Base-by-base conservation (phyloP, 768 basidiomycete genomes). In the Clitopilus passeckerianus region DNA sequence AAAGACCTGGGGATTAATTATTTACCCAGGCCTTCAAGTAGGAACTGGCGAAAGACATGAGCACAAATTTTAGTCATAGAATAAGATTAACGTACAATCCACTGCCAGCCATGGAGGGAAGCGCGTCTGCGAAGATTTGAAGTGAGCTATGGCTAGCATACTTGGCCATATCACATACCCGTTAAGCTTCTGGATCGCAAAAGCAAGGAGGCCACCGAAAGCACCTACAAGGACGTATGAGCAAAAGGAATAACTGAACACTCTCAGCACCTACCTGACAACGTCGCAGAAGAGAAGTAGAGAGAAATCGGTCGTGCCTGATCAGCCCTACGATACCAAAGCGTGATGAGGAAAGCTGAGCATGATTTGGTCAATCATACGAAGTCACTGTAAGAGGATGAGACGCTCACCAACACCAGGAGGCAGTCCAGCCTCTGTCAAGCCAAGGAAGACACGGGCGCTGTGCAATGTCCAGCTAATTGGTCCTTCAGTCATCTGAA, bases 261-360 rank as follows among this genome's bases (percentile, higher is more conserved):
- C 30, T 18, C 57, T 10, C 27, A 22, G 6, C 37, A n/a, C 23
- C 15, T 33, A 68, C 79, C 82, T 6, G 82, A 75, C 8, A 80
- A 66, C 1, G 81, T 83, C 2, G 84, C 82, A 27, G 82, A 79
- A 9, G 79, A 78, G 67, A 84, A 85, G 71, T 85, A 85, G 44
- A 83, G 67, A 4, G 84, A 80, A 53, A 84, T 74, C 3, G 83
- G 82, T 63, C 73, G 70, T 15, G 78, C 81, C 61, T 82, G 77
- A 56, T 85, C 81, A 34, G 70, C 70, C 23, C 80, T 76, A 23
- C 78, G 74, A 67, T 86, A 79, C 81, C 83, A 85, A 33, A 79
- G 63, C n/a, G 78, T 79, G 34, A 82, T 71, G 43, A 74, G 77
- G 58, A 78, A 81, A 1, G 72, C 73, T 80, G 58, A 37, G 22